phyloP scores from a whole-genome alignment of 352 stramenopile genomes.

The Pythium insidiosum region DNA sequence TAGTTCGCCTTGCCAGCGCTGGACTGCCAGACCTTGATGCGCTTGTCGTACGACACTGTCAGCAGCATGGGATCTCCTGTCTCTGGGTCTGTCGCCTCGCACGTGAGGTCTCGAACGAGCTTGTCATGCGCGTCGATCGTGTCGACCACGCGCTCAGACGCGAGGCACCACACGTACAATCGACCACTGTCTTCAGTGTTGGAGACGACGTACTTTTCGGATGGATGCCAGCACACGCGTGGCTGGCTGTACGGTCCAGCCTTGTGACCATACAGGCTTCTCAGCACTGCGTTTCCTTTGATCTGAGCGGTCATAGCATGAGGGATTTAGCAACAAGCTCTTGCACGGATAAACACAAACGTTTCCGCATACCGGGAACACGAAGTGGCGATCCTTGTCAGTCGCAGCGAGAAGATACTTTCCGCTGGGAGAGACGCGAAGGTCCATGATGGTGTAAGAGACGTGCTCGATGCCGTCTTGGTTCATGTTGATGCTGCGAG shows the following conservation, averaged over 20 bases:
- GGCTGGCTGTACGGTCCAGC: constrained; percentile 78
- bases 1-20: neutral
- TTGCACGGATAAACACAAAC: too few relatives aligned
- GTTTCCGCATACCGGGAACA: constrained; percentile 64
- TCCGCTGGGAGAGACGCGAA: constrained; percentile 56
- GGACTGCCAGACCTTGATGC: constrained; percentile 50
- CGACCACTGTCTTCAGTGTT: constrained; percentile 66
- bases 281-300: constrained; percentile 50
- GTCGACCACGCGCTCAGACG: constrained; percentile 68
- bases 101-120: constrained; percentile 41
- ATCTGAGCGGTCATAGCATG: constrained; percentile 30
- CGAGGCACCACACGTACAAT: constrained; percentile 68
- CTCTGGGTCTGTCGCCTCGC: neutral
- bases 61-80: constrained; percentile 24
- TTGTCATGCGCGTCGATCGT: constrained; percentile 60
- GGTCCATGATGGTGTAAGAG: constrained; percentile 84
- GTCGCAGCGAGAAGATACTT: constrained; percentile 79
- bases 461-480: constrained; percentile 79
- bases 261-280: constrained; percentile 82
- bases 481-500: constrained; percentile 82
- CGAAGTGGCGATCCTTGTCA: constrained; percentile 76
- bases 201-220: constrained; percentile 78
- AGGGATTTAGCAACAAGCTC: neutral
- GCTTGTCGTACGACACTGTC: constrained; percentile 79
- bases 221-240: constrained; percentile 61